Percentiles rank a stretch among this genome's conserved stretches.
These are phyloP conservation scores for Citrus inodora DNA, from an alignment of 345 rosid species.

Conservation along the genomic window DNA sequence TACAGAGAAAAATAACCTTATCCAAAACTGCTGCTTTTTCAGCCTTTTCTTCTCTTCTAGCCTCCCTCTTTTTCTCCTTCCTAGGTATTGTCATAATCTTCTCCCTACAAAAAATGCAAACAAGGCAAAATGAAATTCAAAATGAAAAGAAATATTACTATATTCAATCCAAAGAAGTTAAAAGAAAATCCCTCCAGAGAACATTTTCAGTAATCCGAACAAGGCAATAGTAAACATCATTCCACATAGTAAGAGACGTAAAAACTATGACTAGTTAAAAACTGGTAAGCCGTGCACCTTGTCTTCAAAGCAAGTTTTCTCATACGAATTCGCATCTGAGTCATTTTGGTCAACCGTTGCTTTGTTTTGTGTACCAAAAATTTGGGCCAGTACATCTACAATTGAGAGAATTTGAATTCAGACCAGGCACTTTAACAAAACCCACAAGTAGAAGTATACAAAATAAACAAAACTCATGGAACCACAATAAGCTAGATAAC, in stretches of 20 bases:
- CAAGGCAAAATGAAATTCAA: background rate
- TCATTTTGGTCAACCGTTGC: slow-evolving; percentile 95
- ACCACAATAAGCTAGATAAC: background rate
- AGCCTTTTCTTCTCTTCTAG: slow-evolving; percentile 86
- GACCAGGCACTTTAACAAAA: background rate
- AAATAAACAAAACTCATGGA: background rate
- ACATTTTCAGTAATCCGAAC: background rate
- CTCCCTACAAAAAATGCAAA: slow-evolving; percentile 45
- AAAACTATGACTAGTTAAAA: background rate
- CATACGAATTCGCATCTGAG: slow-evolving; percentile 97
- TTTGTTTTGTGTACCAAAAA: slow-evolving; percentile 82
- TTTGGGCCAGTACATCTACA: slow-evolving; percentile 89
- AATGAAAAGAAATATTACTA: background rate
- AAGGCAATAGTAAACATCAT: background rate
- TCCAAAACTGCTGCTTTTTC: slow-evolving; percentile 77
- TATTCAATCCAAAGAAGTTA: background rate
- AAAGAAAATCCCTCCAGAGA: background rate
- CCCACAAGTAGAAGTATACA: background rate
- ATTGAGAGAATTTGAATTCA: slow-evolving; percentile 1
- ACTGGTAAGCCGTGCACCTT: slow-evolving; percentile 39
- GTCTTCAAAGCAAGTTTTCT: slow-evolving; percentile 88
- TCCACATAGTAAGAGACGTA: background rate
- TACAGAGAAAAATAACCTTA: slow-evolving; percentile 42
- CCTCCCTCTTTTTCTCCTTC: slow-evolving; percentile 60
- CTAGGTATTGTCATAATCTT: slow-evolving; percentile 66